Evolutionary conservation across 140 eudicot species (phyloP).

Genomic region (Flaveria floridana): DNA sequence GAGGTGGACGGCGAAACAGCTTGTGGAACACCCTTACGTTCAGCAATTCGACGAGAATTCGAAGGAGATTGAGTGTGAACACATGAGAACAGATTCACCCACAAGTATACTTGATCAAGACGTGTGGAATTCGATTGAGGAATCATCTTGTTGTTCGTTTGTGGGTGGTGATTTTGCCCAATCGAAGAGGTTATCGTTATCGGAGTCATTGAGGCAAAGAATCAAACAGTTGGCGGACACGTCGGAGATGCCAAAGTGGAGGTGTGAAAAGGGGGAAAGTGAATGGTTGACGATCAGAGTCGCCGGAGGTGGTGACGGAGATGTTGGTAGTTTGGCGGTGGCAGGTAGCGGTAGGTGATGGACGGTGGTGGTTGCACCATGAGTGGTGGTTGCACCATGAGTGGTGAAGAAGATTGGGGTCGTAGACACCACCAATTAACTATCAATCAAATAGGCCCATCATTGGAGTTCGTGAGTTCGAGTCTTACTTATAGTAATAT

Average conservation of each 20-base stretch:
- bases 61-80: slow-evolving; percentile 19
- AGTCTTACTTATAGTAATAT: too few relatives aligned
- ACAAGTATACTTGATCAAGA: slow-evolving; percentile 77
- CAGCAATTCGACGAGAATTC: slow-evolving; percentile 20
- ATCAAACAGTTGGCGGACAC: slow-evolving; percentile 38
- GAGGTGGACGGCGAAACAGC: slow-evolving; percentile 69
- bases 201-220: slow-evolving; percentile 36
- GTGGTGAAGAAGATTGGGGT: slow-evolving; percentile 25
- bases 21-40: slow-evolving; percentile 55
- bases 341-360: slow-evolving; percentile 33
- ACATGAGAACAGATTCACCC: slow-evolving; percentile 43
- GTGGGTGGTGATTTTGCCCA: not conserved
- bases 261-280: slow-evolving; percentile 36
- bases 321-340: slow-evolving; percentile 15
- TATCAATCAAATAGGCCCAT: too few relatives aligned
- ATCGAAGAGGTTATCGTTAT: not conserved
- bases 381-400: slow-evolving; percentile 23
- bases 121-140: slow-evolving; percentile 55
- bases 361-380: slow-evolving; percentile 17
- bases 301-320: slow-evolving; percentile 7
- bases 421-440: slow-evolving; percentile 24
- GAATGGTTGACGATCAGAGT: slow-evolving; percentile 56
- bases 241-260: slow-evolving; percentile 48
- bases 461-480: too few relatives aligned
- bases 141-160: slow-evolving; percentile 15